These are phyloP conservation scores for Candida silvatica DNA, from an alignment of 805 yeast genomes.

Conservation along the genomic window DNA sequence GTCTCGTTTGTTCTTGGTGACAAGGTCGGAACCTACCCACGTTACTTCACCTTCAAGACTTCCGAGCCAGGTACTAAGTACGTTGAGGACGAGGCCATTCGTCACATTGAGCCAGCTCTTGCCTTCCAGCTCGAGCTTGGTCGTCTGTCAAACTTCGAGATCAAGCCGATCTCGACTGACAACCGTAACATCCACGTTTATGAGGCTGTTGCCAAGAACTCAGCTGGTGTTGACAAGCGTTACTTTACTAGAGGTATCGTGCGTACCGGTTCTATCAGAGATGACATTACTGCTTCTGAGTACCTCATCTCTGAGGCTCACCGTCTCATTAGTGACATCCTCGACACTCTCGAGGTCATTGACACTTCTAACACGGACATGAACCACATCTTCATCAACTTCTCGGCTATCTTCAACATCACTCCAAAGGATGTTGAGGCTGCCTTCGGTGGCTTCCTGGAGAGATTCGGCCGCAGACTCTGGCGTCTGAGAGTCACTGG, in stretches of 20 bases:
- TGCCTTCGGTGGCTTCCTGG: conserved; percentile 96
- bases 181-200: conserved; percentile 97
- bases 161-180: conserved; percentile 91
- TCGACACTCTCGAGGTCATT: conserved; percentile 89
- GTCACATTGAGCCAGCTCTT: conserved; percentile 97
- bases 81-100: conserved; percentile 81
- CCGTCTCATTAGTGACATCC: conserved; percentile 89
- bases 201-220: conserved; percentile 91
- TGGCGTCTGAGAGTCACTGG: conserved; percentile 96
- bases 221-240: conserved; percentile 82
- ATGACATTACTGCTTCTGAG: conserved; percentile 87
- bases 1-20: conserved; percentile 85
- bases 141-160: conserved; percentile 89
- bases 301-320: conserved; percentile 95
- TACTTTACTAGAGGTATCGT: conserved; percentile 96
- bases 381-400: conserved; percentile 95
- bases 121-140: conserved; percentile 96
- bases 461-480: conserved; percentile 92
- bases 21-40: conserved; percentile 82
- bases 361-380: conserved; percentile 93
- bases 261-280: conserved; percentile 90
- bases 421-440: conserved; percentile 94
- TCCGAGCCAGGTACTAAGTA: conserved; percentile 56
- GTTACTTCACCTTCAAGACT: conserved; percentile 82
- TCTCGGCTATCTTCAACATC: conserved; percentile 90